Evolutionary conservation across 768 basidiomycete species (phyloP), one percentile per base, ranked within the genome.

Genomic region (Auricularia sp.): DNA sequence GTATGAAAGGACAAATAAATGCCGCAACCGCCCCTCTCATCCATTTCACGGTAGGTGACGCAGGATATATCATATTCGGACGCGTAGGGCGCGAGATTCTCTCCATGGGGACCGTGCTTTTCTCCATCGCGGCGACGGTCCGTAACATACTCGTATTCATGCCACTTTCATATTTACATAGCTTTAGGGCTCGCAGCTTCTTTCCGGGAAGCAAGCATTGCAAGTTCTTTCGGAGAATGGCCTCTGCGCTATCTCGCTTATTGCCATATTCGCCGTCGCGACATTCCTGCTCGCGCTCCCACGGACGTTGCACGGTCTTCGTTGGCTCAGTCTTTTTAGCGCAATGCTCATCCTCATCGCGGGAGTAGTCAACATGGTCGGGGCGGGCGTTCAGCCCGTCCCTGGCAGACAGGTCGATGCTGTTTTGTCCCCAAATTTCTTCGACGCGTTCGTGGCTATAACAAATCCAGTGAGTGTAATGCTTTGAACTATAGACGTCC

Each of bases 181-280:
- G 35, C 34, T 53, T 18, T 66, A 82, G 81, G 82, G 81, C 1
- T 77, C 80, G 1, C 78, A 79, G 66, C 54, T 84, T 11, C 71
- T 83, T 2, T 81, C 81, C 7, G 83, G 83, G 4, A 82, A 84
- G 67, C 80, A 80, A 69, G 82, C 83, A 14, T 70, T 84, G 53
- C 76, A 80, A 1, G 73, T 73, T 2, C 74, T 84, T 10, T 83
- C 81, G 3, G 72, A 83, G 69, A 73, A 81, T 23, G 77, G 80
- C 3, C 69, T 84, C 5, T 84, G 83, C 64, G 71, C 78, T 14
- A 77, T 79, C 47, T 74, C 76, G 35, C 72, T 81, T 3, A 74
- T 80, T 14, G 69, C 79, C 5, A 83, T 84, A 23, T 82, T 83
- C 68, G 71, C 80, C 5, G 72, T 70, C 16, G 77, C 77, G 0